A percentile compares a stretch with the other conserved stretches of the same genome.
phyloP scores from a whole-genome alignment of 2,329 filamentous ascomycete genomes.

The Pseudopithomyces maydicus region DNA sequence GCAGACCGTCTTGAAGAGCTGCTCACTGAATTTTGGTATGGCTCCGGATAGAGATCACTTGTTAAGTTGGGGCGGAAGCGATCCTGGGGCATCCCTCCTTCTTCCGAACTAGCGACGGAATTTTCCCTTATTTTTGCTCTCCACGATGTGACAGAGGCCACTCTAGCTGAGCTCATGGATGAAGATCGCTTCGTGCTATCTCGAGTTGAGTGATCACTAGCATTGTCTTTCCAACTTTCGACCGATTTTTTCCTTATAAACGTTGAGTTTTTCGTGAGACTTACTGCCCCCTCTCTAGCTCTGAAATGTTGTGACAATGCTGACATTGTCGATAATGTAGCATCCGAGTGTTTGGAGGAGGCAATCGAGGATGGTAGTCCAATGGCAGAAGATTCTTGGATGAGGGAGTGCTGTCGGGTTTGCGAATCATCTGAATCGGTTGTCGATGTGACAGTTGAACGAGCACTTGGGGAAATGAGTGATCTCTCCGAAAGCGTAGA shows the following conservation, averaged over 20 bases:
- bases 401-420: not conserved
- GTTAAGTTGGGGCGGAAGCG: not conserved
- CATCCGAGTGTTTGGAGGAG: not conserved
- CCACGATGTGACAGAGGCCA: not conserved
- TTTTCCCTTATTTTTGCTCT: not conserved
- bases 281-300: not conserved
- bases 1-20: not conserved
- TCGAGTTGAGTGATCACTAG: not conserved
- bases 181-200: not conserved
- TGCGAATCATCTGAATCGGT: constrained; percentile 6
- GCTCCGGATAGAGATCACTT: not conserved
- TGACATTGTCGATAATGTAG: not conserved
- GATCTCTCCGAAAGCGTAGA: not conserved
- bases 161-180: not conserved
- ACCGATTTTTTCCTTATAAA: not conserved
- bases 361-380: not conserved
- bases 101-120: not conserved
- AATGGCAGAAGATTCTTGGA: not conserved
- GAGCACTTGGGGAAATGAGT: not conserved
- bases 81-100: not conserved
- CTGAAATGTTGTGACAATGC: not conserved
- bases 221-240: not conserved
- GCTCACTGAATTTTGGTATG: not conserved
- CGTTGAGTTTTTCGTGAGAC: too few species aligned
- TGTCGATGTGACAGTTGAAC: not conserved